phyloP scores from a whole-genome alignment of 768 basidiomycete species.

The Pholiota conissans region DNA sequence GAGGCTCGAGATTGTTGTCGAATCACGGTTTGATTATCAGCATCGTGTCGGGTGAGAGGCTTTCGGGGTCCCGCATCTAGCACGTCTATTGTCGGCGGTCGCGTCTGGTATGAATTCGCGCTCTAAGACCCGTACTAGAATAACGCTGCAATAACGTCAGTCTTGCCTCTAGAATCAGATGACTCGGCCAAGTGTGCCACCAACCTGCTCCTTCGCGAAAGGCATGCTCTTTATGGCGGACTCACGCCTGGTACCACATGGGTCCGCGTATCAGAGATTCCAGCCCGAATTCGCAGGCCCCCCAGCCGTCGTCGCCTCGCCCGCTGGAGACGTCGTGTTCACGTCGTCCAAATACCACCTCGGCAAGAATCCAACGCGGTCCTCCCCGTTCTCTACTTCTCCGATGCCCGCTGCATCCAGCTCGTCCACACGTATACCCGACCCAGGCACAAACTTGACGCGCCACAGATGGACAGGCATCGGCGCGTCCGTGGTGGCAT shows the following conservation, averaged over 20 bases:
- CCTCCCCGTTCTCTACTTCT: constrained; percentile 67
- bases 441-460: constrained; percentile 58
- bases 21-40: too few species aligned
- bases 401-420: constrained; percentile 49
- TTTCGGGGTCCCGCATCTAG: too few species aligned
- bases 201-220: not conserved
- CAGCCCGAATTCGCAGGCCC: constrained; percentile 16
- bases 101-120: constrained; percentile 7
- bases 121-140: constrained; percentile 2
- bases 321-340: constrained; percentile 8
- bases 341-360: constrained; percentile 63
- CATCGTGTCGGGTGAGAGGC: too few species aligned
- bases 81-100: not conserved
- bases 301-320: constrained; percentile 8
- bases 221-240: constrained; percentile 16
- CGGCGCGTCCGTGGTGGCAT: not conserved
- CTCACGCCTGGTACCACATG: constrained; percentile 16
- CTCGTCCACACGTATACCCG: constrained; percentile 50
- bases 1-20: too few species aligned
- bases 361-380: constrained; percentile 79
- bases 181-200: constrained; percentile 26
- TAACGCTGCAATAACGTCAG: not conserved
- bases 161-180: constrained; percentile 26
- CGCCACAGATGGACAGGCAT: constrained; percentile 49
- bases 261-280: constrained; percentile 20